A percentile compares a stretch with the other conserved stretches of the same genome.
phyloP scores from a whole-genome alignment of 371 early-diverging fungal genomes.

The Lichtheimia ramosa region DNA sequence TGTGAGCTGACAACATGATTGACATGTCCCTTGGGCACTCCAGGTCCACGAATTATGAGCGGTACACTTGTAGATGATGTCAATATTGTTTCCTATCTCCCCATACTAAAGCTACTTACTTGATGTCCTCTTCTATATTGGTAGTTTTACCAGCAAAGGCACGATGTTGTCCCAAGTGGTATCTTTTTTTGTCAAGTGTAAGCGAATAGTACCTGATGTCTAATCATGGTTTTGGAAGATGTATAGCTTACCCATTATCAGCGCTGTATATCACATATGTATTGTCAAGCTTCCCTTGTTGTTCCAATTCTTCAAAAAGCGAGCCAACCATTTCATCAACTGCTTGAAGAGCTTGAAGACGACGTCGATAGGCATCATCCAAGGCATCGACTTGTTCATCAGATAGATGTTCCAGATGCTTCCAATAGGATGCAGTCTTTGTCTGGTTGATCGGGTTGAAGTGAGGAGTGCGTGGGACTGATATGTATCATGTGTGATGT shows the following conservation, averaged over 20 bases:
- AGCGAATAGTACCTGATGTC: not conserved
- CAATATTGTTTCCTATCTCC: not conserved
- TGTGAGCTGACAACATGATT: slow-evolving; percentile 54
- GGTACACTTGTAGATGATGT: slow-evolving; percentile 40
- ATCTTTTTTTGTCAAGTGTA: slow-evolving; percentile 16
- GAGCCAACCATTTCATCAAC: slow-evolving; percentile 65
- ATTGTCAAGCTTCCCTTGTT: slow-evolving; percentile 58
- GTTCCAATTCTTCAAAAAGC: slow-evolving; percentile 52
- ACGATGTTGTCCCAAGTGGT: slow-evolving; percentile 67
- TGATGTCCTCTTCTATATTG: slow-evolving; percentile 64
- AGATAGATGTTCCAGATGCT: slow-evolving; percentile 40
- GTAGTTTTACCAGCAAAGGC: slow-evolving; percentile 60
- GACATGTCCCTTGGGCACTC: slow-evolving; percentile 47
- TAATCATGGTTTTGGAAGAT: not conserved
- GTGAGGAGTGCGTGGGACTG: slow-evolving; percentile 60
- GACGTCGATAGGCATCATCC: slow-evolving; percentile 54
- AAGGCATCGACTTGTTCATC: slow-evolving; percentile 37
- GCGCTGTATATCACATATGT: slow-evolving; percentile 66
- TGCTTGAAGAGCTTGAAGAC: slow-evolving; percentile 62
- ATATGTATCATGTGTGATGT: slow-evolving; percentile 13
- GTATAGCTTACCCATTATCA: slow-evolving; percentile 54
- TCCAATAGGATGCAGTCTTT: slow-evolving; percentile 58
- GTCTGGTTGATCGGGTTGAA: slow-evolving; percentile 57
- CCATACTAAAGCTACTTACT: slow-evolving; percentile 22
- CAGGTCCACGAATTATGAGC: slow-evolving; percentile 64